phyloP scores from a whole-genome alignment of 1,284 basidiomycete genomes.

The Papiliotrema flavescens region DNA sequence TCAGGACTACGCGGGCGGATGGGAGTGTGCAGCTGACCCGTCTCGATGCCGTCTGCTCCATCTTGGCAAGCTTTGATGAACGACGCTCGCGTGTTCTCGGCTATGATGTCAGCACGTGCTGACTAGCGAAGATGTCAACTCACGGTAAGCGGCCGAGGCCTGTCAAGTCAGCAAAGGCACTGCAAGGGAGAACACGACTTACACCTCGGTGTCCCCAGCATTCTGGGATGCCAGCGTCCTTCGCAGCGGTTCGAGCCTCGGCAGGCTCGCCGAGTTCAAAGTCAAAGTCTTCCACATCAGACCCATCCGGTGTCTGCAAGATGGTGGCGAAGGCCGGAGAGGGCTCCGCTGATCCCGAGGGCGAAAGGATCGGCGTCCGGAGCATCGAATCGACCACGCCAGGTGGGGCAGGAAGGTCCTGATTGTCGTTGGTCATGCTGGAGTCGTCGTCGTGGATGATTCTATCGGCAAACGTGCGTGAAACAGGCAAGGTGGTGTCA shows the following conservation, averaged over 20 bases:
- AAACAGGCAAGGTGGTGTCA: not conserved
- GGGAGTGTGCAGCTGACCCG: conserved; percentile 49
- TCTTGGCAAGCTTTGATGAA: conserved; percentile 90
- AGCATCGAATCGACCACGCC: not conserved
- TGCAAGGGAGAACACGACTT: conserved; percentile 47
- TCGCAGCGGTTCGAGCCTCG: not conserved
- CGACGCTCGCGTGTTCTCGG: conserved; percentile 88
- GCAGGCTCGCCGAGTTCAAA: conserved; percentile 1
- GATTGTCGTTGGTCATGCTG: not conserved
- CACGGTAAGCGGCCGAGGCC: conserved; percentile 75
- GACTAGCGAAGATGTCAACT: conserved; percentile 8
- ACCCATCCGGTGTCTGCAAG: conserved; percentile 1
- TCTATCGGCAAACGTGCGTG: no score
- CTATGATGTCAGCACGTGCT: conserved; percentile 12
- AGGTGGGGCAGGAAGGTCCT: not conserved
- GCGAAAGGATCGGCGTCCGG: conserved; percentile 1
- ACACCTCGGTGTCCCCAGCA: conserved; percentile 96
- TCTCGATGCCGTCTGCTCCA: conserved; percentile 93
- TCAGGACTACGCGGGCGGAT: not conserved
- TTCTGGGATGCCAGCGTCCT: conserved; percentile 51
- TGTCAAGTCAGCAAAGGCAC: conserved; percentile 38
- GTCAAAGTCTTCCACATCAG: conserved; percentile 1
- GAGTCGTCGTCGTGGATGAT: not conserved
- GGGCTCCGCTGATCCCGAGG: not conserved
- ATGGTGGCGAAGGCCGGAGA: conserved; percentile 7